Evolutionary conservation across 805 yeast species (phyloP).

Genomic region (Candida ficus): DNA sequence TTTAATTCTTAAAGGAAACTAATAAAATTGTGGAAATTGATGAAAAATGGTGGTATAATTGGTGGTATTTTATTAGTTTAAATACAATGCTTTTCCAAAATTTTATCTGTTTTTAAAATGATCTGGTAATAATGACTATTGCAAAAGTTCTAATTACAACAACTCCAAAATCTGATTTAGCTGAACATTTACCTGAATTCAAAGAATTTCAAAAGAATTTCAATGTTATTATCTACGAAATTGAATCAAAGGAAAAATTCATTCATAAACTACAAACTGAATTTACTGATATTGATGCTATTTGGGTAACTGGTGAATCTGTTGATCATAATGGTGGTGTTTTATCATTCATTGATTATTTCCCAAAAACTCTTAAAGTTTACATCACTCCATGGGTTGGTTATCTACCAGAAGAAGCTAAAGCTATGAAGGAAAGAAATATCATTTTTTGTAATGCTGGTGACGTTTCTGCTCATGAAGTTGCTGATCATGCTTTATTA

Average conservation of each 20-base stretch:
- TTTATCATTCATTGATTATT: slow-evolving; percentile 35
- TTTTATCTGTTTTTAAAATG: too few relatives aligned
- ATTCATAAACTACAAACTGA: slow-evolving; percentile 34
- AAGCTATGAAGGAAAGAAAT: slow-evolving; percentile 37
- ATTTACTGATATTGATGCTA: slow-evolving; percentile 41
- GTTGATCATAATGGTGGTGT: slow-evolving; percentile 44
- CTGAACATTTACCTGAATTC: slow-evolving; percentile 42
- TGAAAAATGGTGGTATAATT: too few relatives aligned
- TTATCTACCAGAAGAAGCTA: slow-evolving; percentile 45
- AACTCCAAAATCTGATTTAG: slow-evolving; percentile 32
- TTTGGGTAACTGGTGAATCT: slow-evolving; percentile 55
- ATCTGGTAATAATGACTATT: too few relatives aligned
- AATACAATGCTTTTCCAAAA: too few relatives aligned
- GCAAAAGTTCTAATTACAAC: slow-evolving; percentile 31
- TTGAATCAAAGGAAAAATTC: slow-evolving; percentile 39
- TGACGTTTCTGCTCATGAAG: slow-evolving; percentile 55
- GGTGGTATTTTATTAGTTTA: too few relatives aligned
- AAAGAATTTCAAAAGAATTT: slow-evolving; percentile 36
- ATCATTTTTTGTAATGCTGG: slow-evolving; percentile 60
- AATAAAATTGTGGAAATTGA: too few relatives aligned
- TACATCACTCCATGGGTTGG: slow-evolving; percentile 60
- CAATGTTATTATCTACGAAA: slow-evolving; percentile 32
- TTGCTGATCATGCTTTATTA: slow-evolving; percentile 65
- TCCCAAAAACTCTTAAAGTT: slow-evolving; percentile 44
- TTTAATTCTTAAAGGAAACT: too few relatives aligned